Evolutionary conservation across 371 early-diverging fungal genomes (phyloP).

Genomic region (Umbelopsis sp.): DNA sequence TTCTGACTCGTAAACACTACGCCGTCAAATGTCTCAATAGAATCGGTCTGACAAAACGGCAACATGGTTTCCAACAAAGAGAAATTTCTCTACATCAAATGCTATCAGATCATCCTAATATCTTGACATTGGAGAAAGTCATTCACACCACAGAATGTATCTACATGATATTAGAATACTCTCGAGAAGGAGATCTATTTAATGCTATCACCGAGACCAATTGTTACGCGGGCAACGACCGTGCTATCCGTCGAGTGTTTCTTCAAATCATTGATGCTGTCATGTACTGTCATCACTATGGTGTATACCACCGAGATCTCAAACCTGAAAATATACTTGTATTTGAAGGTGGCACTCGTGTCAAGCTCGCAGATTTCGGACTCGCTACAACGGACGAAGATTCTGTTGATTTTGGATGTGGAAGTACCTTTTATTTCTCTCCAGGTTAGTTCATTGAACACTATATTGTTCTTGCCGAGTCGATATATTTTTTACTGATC

Average conservation of each 20-base stretch:
- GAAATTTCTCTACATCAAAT: constrained; percentile 77
- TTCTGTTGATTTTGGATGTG: constrained; percentile 88
- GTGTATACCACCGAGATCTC: constrained; percentile 75
- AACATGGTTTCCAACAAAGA: constrained; percentile 64
- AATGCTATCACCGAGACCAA: constrained; percentile 64
- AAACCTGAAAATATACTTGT: constrained; percentile 75
- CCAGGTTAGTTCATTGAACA: constrained; percentile 54
- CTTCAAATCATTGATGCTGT: constrained; percentile 64
- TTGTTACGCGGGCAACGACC: constrained; percentile 52
- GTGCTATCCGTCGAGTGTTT: constrained; percentile 58
- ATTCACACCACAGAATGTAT: constrained; percentile 61
- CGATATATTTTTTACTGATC: too few relatives aligned
- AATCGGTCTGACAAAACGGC: constrained; percentile 54
- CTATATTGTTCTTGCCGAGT: too few relatives aligned
- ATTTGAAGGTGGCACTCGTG: constrained; percentile 44
- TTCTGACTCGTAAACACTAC: constrained; percentile 37
- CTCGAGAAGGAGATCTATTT: constrained; percentile 72
- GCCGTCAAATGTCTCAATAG: constrained; percentile 78
- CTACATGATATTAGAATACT: constrained; percentile 78
- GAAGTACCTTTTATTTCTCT: constrained; percentile 91
- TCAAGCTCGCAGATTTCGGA: constrained; percentile 95
- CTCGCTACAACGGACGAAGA: constrained; percentile 77
- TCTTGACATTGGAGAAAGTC: constrained; percentile 75
- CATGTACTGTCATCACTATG: constrained; percentile 56
- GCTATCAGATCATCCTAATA: constrained; percentile 71